phyloP scores from a whole-genome alignment of 108 stramenopile species.

The Nitzschia putrida region DNA sequence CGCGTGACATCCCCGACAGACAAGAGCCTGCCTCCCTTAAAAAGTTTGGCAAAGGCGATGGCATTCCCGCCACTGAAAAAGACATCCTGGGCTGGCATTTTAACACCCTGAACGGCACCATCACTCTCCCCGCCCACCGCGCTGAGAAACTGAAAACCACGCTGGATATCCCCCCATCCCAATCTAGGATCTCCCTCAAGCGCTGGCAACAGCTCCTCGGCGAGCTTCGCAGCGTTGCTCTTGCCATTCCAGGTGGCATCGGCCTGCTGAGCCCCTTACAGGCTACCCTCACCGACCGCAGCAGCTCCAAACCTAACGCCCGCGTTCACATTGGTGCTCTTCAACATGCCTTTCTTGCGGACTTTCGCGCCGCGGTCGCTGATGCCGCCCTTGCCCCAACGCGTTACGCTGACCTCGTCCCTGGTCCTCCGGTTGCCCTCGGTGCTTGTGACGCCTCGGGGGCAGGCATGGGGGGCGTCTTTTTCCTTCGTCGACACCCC shows the following conservation, averaged over 20 bases:
- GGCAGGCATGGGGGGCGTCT: slow-evolving; percentile 38
- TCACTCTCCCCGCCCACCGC: slow-evolving; percentile 37
- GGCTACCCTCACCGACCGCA: slow-evolving; percentile 31
- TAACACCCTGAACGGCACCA: slow-evolving; percentile 29
- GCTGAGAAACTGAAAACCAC: slow-evolving; percentile 19
- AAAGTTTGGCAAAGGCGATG: slow-evolving; percentile 47
- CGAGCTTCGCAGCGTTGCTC: slow-evolving; percentile 45
- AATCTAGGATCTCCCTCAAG: slow-evolving; percentile 9
- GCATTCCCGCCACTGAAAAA: slow-evolving; percentile 29
- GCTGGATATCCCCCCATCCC: slow-evolving; percentile 1
- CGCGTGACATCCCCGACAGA: slow-evolving; percentile 1
- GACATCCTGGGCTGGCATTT: slow-evolving; percentile 43
- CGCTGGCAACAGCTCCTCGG: slow-evolving; percentile 44
- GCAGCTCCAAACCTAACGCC: too few species aligned
- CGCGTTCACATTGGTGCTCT: slow-evolving; percentile 8
- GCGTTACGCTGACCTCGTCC: slow-evolving; percentile 40
- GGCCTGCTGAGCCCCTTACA: slow-evolving; percentile 43
- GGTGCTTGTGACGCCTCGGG: slow-evolving; percentile 38
- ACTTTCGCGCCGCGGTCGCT: slow-evolving; percentile 22
- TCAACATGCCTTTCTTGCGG: slow-evolving; percentile 17
- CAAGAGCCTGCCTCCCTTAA: slow-evolving; percentile 50
- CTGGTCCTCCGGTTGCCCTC: slow-evolving; percentile 19
- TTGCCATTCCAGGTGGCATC: slow-evolving; percentile 38
- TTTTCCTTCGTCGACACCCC: not conserved
- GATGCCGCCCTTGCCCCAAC: slow-evolving; percentile 29